These are phyloP conservation scores for Saccharomycodes ludwigii DNA, from an alignment of 805 yeast genomes.

Conservation along the genomic window DNA sequence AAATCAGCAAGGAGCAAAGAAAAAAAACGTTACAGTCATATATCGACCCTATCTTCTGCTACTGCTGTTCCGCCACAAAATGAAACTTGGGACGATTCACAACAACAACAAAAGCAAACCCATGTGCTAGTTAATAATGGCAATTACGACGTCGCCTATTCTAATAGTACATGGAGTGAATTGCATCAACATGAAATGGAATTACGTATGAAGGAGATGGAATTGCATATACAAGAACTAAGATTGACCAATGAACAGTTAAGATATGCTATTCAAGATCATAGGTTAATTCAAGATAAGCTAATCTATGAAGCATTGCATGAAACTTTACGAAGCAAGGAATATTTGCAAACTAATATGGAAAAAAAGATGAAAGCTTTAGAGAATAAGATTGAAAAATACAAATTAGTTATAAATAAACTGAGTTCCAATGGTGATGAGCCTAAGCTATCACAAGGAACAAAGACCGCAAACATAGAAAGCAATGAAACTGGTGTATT, in stretches of 20 bases:
- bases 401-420: constrained; percentile 15
- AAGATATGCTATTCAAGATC: constrained; percentile 17
- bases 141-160: too few relatives aligned
- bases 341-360: constrained; percentile 9
- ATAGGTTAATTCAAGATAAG: constrained; percentile 16
- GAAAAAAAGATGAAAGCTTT: constrained; percentile 17
- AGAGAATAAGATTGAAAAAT: constrained; percentile 20
- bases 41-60: too few relatives aligned
- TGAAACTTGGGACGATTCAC: too few relatives aligned
- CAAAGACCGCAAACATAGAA: not conserved
- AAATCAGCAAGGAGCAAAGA: too few relatives aligned
- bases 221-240: constrained; percentile 21
- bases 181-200: constrained; percentile 11
- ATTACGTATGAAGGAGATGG: constrained; percentile 21
- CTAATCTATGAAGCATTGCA: constrained; percentile 13
- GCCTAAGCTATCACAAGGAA: not conserved
- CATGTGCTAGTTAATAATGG: too few relatives aligned
- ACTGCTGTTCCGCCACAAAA: too few relatives aligned
- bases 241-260: constrained; percentile 23
- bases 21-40: too few relatives aligned
- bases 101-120: too few relatives aligned
- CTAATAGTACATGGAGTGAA: constrained; percentile 9
- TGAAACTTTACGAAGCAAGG: constrained; percentile 10
- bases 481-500: not conserved
- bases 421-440: constrained; percentile 2